Evolutionary conservation across 75 land plant species (phyloP), one percentile per base, ranked within the genome.

Genomic region (Sequoiadendron giganteum): DNA sequence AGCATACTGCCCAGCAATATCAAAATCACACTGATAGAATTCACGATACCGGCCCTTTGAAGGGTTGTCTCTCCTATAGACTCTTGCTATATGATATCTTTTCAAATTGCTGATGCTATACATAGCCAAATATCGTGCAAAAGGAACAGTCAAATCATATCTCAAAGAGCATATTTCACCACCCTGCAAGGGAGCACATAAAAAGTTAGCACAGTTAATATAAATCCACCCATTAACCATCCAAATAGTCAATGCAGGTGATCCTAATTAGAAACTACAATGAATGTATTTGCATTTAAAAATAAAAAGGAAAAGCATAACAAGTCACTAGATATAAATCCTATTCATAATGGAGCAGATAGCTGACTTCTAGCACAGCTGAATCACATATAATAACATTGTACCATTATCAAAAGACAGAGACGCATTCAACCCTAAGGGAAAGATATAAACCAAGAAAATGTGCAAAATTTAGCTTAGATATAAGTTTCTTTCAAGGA

Each of bases 21-120:
- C 99, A 88, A 97, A 95, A 84, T 97, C 99, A 91, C 99, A 97
- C 86, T 97, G 99, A 89, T 95, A 97, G 86, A 97, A 97, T 85
- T 97, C 99, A 49, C 99, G 95, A 39, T 93, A 97, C 87, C 99
- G 90, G 32, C 98, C 99, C 85, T 94, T 94, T 0, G 97, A 93
- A 81, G 99, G 99, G 87, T 97, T 97, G 85, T 97, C 99, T 83
- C 99, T 92, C 76, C 99, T 87, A 84, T 94, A 95, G 14, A 97
- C 99, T 83, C 94, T 96, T 19, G 94, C 99, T 73, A 97, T 97
- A 65, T 97, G 99, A 75, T 97, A 95, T 73, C 99, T 91, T 89
- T 95, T 97, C 76, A 94, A 86, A 73, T 93, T 91, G 39, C 85
- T 94, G 34, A 95, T 68, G 76, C 92, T 94, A 87, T 97, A 93